A percentile compares a stretch with the other conserved stretches of the same genome.
These are phyloP conservation scores for Solanum piurae DNA, from an alignment of 257 asterid genomes.

Conservation along the genomic window DNA sequence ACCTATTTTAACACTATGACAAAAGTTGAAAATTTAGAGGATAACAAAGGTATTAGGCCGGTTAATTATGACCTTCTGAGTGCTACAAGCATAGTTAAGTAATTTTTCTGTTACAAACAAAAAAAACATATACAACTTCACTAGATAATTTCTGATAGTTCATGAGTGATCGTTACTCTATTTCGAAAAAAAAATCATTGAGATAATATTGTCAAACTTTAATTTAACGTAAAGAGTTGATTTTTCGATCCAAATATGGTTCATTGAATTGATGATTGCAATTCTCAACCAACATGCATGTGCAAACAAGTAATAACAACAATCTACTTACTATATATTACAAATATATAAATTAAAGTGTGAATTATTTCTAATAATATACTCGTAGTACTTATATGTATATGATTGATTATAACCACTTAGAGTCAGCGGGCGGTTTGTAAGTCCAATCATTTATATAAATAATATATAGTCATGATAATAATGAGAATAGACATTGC, in stretches of 20 bases:
- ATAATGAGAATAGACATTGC: background rate
- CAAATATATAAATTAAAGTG: no score
- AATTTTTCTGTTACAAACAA: background rate
- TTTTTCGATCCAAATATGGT: background rate
- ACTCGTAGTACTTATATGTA: background rate
- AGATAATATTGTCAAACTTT: background rate
- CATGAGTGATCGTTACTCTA: background rate
- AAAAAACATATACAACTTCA: no score
- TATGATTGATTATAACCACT: background rate
- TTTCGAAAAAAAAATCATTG: background rate
- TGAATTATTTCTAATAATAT: no score
- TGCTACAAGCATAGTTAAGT: background rate
- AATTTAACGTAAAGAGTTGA: background rate
- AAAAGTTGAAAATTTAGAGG: background rate
- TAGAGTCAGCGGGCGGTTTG: background rate
- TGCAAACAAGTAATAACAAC: background rate
- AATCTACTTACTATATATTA: no score
- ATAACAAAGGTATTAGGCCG: background rate
- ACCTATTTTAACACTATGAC: background rate
- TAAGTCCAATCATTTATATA: background rate
- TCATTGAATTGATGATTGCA: background rate
- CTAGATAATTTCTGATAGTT: no score
- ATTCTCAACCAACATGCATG: background rate
- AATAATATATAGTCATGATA: background rate
- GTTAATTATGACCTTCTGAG: background rate